Base-by-base conservation (phyloP, 1,139 yeast genomes). In the Suhomyces panamericanus region DNA sequence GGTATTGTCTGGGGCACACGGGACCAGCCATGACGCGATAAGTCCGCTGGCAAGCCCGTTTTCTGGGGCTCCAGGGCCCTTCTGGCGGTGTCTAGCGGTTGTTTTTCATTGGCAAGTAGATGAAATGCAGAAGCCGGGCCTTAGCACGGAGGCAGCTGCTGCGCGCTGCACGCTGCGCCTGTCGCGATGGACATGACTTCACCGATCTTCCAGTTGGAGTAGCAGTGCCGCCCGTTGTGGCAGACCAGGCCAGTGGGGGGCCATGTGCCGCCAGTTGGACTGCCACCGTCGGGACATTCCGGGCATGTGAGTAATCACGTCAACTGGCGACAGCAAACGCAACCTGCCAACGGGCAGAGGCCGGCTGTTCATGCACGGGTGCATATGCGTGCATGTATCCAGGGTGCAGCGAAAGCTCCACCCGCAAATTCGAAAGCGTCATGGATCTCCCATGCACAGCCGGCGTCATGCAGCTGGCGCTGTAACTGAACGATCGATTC, bases 21-120 rank as follows among this genome's bases (percentile, higher is more conserved):
- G 29, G 13, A 13, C n/a, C 20, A 26, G 20, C 22, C 32, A 27
- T 32, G 30, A 24, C 12, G 42, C 46, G 46, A 35, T 43, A 43
- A 32, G 38, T 39, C 46, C 46, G 40, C 39, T 37, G 31, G 20
- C 16, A 8, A 6, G 17, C 17, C 12, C 17, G 12, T 12, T 24
- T 14, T 27, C 36, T 9, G 20, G 6, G n/a, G n/a, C n/a, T n/a
- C n/a, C n/a, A n/a, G n/a, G n/a, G n/a, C n/a, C n/a, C n/a, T n/a
- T n/a, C n/a, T n/a, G n/a, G n/a, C n/a, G n/a, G n/a, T n/a, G n/a
- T n/a, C n/a, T n/a, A n/a, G n/a, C n/a, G n/a, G n/a, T n/a, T n/a
- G n/a, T n/a, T n/a, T n/a, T n/a, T n/a, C n/a, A n/a, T n/a, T n/a
- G n/a, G n/a, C n/a, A n/a, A n/a, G n/a, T n/a, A n/a, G n/a, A n/a